Evolutionary conservation across 140 eudicot genomes (phyloP), one percentile per base, ranked within the genome.

Genomic region (Artemisia princeps): DNA sequence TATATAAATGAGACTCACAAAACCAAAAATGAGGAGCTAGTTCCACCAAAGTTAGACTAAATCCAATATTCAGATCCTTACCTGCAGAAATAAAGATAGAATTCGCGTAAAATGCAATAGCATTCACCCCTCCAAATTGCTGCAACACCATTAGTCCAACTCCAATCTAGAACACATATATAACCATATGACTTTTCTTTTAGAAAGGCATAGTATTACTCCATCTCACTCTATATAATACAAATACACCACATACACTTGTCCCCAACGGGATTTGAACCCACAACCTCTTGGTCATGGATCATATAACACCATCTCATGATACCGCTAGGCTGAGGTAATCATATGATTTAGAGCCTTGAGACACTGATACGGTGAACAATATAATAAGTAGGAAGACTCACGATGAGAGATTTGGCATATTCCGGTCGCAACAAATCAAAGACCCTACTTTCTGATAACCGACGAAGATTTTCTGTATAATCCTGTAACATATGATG

Each of bases 121-220:
- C 96, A 64, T 78, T 84, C 46, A 83, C 80, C 42, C 96, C 96
- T 62, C 94, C 87, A 67, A 84, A 81, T 79, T 86, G 89, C 67
- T 80, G 94, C 72, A 88, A 62, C 49, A 78, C 84, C 94, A 88
- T 88, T 56, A 88, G 78, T 14, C 96, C 96, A 23, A 84, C 86
- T 49, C 88, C 88, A 54, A 87, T 81, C 95, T 87, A 70, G 12
- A 17, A 77, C 23, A 64, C 55, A 69, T 63, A 69, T 63, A 10
- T 17, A 51, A 14, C 17, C 10, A 57, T 55, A 6, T 37, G 44
- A 37, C 1, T 37, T 37, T 37, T 37, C 9, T 37, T 26, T 26
- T 37, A 6, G 44, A 37, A 37, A 37, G 10, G 44, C 44, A 6
- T 37, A 37, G 44, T 37, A 37, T 37, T 37, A 37, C 44, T 6